Evolutionary conservation across 129 eudicot genomes (phyloP), one percentile per base, ranked within the genome.

Genomic region (sunflower (Helianthus annuus)): DNA sequence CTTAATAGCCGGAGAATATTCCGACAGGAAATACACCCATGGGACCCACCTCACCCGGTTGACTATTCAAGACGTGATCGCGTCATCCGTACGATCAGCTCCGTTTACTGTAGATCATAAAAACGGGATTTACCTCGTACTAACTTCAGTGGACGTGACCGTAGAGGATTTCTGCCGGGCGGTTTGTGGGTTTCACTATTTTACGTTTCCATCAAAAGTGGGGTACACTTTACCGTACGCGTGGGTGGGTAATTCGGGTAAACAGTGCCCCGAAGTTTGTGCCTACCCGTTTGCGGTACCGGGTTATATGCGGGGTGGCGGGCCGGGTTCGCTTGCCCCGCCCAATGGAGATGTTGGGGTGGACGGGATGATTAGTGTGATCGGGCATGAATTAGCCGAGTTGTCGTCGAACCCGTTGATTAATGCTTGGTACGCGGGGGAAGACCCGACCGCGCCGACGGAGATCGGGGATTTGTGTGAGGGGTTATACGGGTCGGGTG

Each of bases 251-350:
- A 88, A 91, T 62, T 88, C 97, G 17, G 97, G 86, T 0, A 81
- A 86, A 54, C 85, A 86, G 64, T 91, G 96, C 83, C 97, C 97
- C 10, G 96, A 87, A 68, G 92, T 88, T 6, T 91, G 97, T 17
- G 97, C 93, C 6, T 91, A 91, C 77, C 97, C 97, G 69, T 91
- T 91, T 54, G 97, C 92, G 1, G 81, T 91, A 11, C 96, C 96
- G 12, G 85, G 74, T 3, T 91, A 86, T 77, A 91, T 91, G 92
- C 78, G 69, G 0, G 86, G 88, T 0, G 83, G 87, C 5, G 89
- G 88, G 7, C 79, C 86, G 17, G 83, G 83, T 60, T 24, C 82
- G 3, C 80, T 88, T 10, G 70, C 40, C 2, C 75, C 97, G 0
- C 97, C 97, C 0, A 88, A 86, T 63, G 91, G 78, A 6, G 96